These are phyloP conservation scores for Senna siamea DNA, from an alignment of 306 rosid species.

Conservation along the genomic window DNA sequence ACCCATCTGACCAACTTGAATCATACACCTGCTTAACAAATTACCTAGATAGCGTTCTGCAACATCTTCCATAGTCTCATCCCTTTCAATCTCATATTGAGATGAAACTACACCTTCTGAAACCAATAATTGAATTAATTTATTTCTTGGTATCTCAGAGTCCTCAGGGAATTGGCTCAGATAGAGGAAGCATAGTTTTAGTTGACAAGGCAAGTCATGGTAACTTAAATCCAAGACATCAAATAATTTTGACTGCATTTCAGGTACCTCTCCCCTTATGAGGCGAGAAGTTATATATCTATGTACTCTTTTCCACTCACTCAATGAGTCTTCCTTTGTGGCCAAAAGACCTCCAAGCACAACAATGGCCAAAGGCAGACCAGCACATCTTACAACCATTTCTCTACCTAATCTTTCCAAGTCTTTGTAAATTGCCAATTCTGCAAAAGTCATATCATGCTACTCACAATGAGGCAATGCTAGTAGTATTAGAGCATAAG, in stretches of 20 bases:
- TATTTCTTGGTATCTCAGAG: conserved; percentile 47
- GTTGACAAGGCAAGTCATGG: conserved; percentile 45
- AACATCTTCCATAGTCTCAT: conserved; percentile 46
- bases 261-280: conserved; percentile 42
- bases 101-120: conserved; percentile 61
- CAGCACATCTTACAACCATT: conserved; percentile 58
- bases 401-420: conserved; percentile 49
- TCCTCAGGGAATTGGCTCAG: conserved; percentile 64
- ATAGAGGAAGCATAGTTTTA: conserved; percentile 61
- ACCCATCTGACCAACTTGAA: conserved; percentile 53
- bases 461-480: conserved; percentile 2
- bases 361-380: conserved; percentile 59
- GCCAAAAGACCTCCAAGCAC: conserved; percentile 65
- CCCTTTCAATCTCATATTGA: conserved; percentile 33
- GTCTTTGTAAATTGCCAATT: conserved; percentile 20
- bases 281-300: conserved; percentile 39
- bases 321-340: conserved; percentile 44
- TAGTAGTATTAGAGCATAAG: background rate
- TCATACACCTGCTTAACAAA: conserved; percentile 55
- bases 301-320: conserved; percentile 49
- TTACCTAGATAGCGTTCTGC: conserved; percentile 48
- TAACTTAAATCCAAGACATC: conserved; percentile 60
- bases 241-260: conserved; percentile 37
- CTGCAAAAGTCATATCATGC: conserved; percentile 32
- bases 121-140: conserved; percentile 51